A percentile compares a stretch with the other conserved stretches of the same genome.
These are phyloP conservation scores for Xylariaceae sp. DNA, from an alignment of 2,329 filamentous ascomycete genomes.

Conservation along the genomic window DNA sequence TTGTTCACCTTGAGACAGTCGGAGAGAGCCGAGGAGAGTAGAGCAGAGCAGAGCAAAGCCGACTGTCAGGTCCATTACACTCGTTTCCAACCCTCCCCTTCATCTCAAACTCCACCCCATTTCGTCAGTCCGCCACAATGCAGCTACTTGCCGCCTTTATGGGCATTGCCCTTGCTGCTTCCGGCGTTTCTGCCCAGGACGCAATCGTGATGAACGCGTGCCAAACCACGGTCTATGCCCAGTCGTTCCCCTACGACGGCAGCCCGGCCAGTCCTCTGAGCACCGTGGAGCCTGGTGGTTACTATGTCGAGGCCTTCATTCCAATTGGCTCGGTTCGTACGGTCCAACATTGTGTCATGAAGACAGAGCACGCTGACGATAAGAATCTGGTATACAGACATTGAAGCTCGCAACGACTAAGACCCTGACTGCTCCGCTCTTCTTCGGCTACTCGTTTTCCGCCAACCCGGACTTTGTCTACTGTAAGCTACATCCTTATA, in stretches of 20 bases:
- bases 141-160: conserved; percentile 28
- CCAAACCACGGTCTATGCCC: conserved; percentile 32
- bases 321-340: conserved; percentile 35
- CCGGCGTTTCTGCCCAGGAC: conserved; percentile 33
- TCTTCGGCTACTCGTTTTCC: conserved; percentile 40
- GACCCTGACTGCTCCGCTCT: conserved; percentile 35
- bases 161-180: conserved; percentile 31
- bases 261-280: conserved; percentile 31
- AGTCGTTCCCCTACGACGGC: conserved; percentile 35
- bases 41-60: background rate
- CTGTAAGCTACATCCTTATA: conserved; percentile 30
- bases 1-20: background rate
- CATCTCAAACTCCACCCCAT: background rate
- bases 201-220: conserved; percentile 37
- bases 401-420: conserved; percentile 38
- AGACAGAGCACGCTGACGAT: conserved; percentile 12
- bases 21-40: background rate
- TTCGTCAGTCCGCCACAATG: conserved; percentile 23
- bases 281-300: conserved; percentile 22
- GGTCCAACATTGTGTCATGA: background rate
- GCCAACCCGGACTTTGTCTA: conserved; percentile 35
- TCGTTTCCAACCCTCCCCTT: background rate
- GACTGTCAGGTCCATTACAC: background rate
- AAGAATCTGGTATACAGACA: conserved; percentile 31
- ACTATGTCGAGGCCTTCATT: conserved; percentile 35